A percentile compares a stretch with the other conserved stretches of the same genome.
Conservation (phyloP, 106 monocot species). For the Dendrobium huoshanense region DNA sequence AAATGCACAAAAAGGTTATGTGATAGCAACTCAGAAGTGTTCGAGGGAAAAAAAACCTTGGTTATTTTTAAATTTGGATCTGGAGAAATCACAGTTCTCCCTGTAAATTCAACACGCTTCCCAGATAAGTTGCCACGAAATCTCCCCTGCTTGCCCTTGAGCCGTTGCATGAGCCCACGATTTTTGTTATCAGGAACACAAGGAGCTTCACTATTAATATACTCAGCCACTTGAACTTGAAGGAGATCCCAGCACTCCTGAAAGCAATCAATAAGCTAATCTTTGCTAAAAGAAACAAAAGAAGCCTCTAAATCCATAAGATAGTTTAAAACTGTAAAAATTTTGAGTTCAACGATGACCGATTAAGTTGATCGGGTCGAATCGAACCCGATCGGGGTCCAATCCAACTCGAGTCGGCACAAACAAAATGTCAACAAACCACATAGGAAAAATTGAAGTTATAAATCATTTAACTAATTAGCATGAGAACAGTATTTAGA, state of each 20-base stretch:
- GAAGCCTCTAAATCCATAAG: neutral
- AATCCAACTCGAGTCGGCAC: too few species aligned
- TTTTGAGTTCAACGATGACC: neutral
- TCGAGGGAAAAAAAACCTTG: conserved; percentile 37
- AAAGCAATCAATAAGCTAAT: conserved; percentile 3
- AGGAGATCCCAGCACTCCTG: conserved; percentile 79
- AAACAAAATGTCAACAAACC: too few species aligned
- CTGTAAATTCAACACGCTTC: conserved; percentile 93
- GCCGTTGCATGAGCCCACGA: conserved; percentile 80
- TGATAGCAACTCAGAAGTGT: neutral
- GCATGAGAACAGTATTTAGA: too few species aligned
- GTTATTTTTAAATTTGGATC: conserved; percentile 99
- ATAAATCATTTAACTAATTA: too few species aligned
- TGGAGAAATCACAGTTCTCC: conserved; percentile 97
- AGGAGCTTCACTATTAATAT: conserved; percentile 92
- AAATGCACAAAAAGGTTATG: neutral
- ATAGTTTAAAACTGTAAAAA: neutral
- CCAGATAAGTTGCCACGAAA: conserved; percentile 93
- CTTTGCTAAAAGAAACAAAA: neutral
- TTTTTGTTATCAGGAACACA: conserved; percentile 52
- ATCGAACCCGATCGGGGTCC: too few species aligned
- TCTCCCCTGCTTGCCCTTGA: conserved; percentile 96
- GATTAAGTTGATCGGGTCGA: too few species aligned
- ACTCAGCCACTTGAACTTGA: conserved; percentile 77
- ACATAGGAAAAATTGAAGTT: too few species aligned